Percentiles rank a stretch among this genome's conserved stretches.
Evolutionary conservation across 208 protist species (phyloP).

Genomic region (Trypanosoma grayi): DNA sequence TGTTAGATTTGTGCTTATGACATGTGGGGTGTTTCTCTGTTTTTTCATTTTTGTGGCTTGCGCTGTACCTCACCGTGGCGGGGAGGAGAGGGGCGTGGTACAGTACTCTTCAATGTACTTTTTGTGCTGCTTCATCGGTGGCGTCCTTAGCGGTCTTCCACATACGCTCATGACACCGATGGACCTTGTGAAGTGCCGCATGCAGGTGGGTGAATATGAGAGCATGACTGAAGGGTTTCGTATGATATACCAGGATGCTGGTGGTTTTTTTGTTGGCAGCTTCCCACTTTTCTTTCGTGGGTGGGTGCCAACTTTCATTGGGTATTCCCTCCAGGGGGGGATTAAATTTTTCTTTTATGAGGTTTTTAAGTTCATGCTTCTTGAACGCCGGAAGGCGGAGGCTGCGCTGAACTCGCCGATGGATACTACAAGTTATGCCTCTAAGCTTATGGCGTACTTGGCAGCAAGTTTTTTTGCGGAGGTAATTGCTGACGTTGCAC

Average conservation of each 20-base stretch:
- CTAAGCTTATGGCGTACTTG: constrained; percentile 41
- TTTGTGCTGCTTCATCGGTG: constrained; percentile 60
- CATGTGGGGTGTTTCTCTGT: neutral
- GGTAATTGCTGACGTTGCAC: constrained; percentile 59
- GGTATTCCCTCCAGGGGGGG: constrained; percentile 57
- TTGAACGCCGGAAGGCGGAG: neutral
- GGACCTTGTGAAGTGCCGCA: constrained; percentile 79
- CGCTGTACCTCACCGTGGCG: constrained; percentile 19
- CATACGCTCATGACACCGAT: constrained; percentile 68
- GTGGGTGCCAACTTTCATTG: constrained; percentile 63
- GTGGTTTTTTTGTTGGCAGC: constrained; percentile 20
- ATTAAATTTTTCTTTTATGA: constrained; percentile 84
- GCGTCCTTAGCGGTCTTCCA: constrained; percentile 49
- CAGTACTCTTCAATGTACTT: constrained; percentile 59
- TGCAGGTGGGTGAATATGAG: constrained; percentile 76
- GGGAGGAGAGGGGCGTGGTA: constrained; percentile 3
- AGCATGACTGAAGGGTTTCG: constrained; percentile 39
- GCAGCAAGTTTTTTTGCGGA: constrained; percentile 65
- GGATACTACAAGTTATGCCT: constrained; percentile 2
- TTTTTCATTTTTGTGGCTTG: constrained; percentile 19
- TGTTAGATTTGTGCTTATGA: neutral
- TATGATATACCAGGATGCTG: constrained; percentile 35
- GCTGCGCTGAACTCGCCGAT: neutral
- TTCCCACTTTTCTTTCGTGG: constrained; percentile 52
- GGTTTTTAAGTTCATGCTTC: constrained; percentile 60